Evolutionary conservation across 305 asterid species (phyloP), one percentile per base, ranked within the genome.

Genomic region (Fraxinus nigra): DNA sequence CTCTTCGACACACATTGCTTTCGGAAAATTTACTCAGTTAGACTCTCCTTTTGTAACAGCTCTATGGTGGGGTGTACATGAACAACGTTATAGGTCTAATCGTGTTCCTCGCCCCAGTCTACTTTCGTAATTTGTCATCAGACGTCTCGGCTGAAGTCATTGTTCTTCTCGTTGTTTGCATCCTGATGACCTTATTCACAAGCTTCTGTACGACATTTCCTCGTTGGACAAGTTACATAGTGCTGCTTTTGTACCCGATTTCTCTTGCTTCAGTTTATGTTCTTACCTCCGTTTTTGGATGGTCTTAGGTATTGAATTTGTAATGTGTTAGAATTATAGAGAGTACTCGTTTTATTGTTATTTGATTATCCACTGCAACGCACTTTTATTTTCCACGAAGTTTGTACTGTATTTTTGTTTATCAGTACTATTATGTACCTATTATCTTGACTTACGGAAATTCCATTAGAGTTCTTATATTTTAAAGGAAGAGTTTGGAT

Each of bases 1-100:
- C 14, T 9, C 14, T 40, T 40, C 4, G 51, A 40, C 51, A 9
- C 10, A 7, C 43, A 37, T 37, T 37, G 43, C 43, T 43, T 43
- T 43, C 2, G 18, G 20, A 48, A 48, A 48, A 72, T 1, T 24
- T 59, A 24, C 61, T 79, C 7, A 80, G 43, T 79, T 65, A 34
- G 2, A n/a, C 37, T 70, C 78, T 46, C 59, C 18, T 24, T 65
- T 48, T 72, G 14, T n/a, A 48, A 81, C 88, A 91, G 94, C 59
- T 91, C 14, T 91, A 91, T 70, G 82, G 87, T 20, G 90, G 85
- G 0, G 92, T 89, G 78, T 89, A 83, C 92, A 88, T 91, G 92
- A 84, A 80, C 89, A 91, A 88, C 38, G 37, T 89, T 5, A 85
- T 88, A 2, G 91, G 94, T 4, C 69, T 89, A 79, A 83, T 88